Percentiles rank a stretch among this genome's conserved stretches.
Evolutionary conservation across 768 basidiomycete genomes (phyloP).

Genomic region (Serendipita indica): DNA sequence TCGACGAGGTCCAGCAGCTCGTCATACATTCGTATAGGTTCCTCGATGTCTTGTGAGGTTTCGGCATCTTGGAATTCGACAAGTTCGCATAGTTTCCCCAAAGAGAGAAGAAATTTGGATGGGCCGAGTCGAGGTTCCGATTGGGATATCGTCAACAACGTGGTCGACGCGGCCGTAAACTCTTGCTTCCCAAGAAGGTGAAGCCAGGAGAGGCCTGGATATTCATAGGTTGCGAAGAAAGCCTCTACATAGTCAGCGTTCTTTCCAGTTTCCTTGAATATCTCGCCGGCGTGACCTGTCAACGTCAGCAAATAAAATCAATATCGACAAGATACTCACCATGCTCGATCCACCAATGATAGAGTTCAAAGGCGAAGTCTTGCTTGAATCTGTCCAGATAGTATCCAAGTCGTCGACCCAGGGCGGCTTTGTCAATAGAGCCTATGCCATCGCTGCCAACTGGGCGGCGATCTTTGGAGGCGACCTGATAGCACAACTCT

Average conservation of each 20-base stretch:
- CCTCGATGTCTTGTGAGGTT: constrained; percentile 29
- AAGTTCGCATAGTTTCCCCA: constrained; percentile 75
- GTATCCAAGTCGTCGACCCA: constrained; percentile 41
- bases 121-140: constrained; percentile 38
- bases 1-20: constrained; percentile 76
- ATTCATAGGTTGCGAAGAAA: constrained; percentile 47
- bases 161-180: constrained; percentile 47
- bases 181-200: constrained; percentile 62
- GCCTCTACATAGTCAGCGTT: constrained; percentile 51
- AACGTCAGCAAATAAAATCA: not conserved
- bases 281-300: constrained; percentile 60
- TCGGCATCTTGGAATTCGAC: constrained; percentile 40
- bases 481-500: constrained; percentile 51
- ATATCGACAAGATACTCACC: constrained; percentile 30
- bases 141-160: constrained; percentile 48
- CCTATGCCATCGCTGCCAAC: constrained; percentile 35
- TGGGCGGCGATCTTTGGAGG: not conserved
- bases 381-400: constrained; percentile 72
- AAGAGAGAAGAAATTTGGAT: constrained; percentile 71
- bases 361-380: constrained; percentile 78
- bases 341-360: constrained; percentile 83
- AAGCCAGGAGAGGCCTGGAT: constrained; percentile 67
- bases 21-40: constrained; percentile 56
- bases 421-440: constrained; percentile 49
- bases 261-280: constrained; percentile 62